phyloP scores from a whole-genome alignment of 192 early-diverging fungal genomes.

The Linnemannia exigua region DNA sequence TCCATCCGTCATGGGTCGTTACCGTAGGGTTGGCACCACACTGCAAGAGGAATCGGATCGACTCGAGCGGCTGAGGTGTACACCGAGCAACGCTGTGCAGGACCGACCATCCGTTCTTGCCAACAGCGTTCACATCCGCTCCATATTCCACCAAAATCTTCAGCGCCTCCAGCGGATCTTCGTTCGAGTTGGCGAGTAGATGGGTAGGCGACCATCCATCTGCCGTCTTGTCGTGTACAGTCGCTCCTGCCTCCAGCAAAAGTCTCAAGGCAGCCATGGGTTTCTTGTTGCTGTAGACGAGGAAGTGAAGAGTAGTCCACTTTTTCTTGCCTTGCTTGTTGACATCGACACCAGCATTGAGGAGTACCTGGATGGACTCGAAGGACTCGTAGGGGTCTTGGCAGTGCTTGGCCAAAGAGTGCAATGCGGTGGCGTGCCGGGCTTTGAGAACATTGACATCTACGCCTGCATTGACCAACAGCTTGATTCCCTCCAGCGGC shows the following conservation, averaged over 20 bases:
- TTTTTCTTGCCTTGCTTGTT: conserved; percentile 70
- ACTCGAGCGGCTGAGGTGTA: conserved; percentile 47
- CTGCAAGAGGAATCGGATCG: conserved; percentile 58
- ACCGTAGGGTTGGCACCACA: conserved; percentile 58
- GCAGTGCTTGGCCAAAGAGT: conserved; percentile 53
- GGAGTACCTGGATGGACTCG: conserved; percentile 52
- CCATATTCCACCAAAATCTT: conserved; percentile 53
- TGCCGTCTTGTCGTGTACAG: conserved; percentile 60
- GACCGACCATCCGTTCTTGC: conserved; percentile 56
- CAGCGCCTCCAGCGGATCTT: conserved; percentile 54
- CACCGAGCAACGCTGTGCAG: conserved; percentile 53
- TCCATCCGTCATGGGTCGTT: conserved; percentile 65
- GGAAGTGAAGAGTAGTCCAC: conserved; percentile 70
- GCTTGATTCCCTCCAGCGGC: conserved; percentile 63
- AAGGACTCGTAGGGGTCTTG: conserved; percentile 50
- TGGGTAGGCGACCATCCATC: conserved; percentile 56
- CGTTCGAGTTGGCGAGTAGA: conserved; percentile 53
- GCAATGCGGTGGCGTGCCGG: conserved; percentile 47
- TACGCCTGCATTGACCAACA: conserved; percentile 50
- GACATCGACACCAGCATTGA: conserved; percentile 71
- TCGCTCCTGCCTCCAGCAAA: conserved; percentile 68
- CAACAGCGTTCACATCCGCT: conserved; percentile 55
- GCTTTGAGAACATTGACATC: conserved; percentile 57
- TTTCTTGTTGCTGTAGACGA: conserved; percentile 54
- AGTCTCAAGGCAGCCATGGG: conserved; percentile 47